These are phyloP conservation scores for Capsicum rhomboideum DNA, from an alignment of 257 asterid genomes.

Conservation along the genomic window DNA sequence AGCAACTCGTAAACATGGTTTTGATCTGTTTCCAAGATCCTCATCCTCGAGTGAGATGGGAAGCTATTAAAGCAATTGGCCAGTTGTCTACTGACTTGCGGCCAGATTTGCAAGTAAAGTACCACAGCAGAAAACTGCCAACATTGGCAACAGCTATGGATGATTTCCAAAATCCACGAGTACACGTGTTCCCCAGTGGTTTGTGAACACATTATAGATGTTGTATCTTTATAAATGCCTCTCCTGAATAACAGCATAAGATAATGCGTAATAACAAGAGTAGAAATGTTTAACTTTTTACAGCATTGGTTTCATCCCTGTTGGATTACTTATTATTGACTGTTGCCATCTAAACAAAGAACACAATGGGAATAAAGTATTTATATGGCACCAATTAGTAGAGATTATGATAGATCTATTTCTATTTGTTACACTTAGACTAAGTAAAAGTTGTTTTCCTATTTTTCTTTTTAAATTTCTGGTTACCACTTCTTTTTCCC, in stretches of 20 bases:
- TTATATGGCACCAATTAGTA: no score
- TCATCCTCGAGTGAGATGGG: no score
- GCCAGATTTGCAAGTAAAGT: no score
- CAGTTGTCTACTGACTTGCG: no score
- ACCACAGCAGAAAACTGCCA: no score
- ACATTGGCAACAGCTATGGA: no score
- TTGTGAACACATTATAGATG: neutral
- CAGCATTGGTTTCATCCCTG: neutral
- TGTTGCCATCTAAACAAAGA: neutral
- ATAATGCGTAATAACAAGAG: neutral
- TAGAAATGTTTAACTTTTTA: neutral
- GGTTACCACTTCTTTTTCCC: neutral
- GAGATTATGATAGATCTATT: neutral
- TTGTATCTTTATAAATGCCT: neutral
- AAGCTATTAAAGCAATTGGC: no score
- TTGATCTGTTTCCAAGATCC: no score
- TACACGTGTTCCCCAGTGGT: no score
- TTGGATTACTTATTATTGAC: neutral
- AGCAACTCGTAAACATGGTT: no score
- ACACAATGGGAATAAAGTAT: neutral
- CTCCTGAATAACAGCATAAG: neutral
- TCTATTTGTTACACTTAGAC: neutral
- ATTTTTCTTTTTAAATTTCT: no score
- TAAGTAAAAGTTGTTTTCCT: neutral
- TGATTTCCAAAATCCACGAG: no score